Conservation (phyloP, 2,329 filamentous ascomycete genomes). For the Exophiala xenobiotica region DNA sequence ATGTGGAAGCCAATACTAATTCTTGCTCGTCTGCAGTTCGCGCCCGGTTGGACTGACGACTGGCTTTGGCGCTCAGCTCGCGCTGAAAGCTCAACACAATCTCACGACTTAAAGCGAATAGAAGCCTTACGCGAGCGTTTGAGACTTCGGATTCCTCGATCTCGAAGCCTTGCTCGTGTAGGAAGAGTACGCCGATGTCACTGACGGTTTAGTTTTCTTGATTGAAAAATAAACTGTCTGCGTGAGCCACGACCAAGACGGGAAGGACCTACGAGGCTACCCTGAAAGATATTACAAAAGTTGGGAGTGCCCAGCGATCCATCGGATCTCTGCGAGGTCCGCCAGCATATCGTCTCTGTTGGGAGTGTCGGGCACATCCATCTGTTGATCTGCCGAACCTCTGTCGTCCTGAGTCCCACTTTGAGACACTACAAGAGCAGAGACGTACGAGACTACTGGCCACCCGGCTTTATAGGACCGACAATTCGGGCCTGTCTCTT, state of each 20-base stretch:
- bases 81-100: conserved; percentile 7
- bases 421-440: not conserved
- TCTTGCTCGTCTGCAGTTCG: conserved; percentile 14
- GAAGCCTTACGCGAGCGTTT: no score
- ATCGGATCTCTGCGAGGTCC: no score
- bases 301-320: no score
- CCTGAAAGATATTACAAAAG: not conserved
- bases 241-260: not conserved
- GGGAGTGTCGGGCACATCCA: not conserved
- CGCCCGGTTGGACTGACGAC: conserved; percentile 11
- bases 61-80: conserved; percentile 9
- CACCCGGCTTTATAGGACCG: not conserved
- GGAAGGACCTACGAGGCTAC: not conserved
- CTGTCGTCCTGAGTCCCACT: not conserved
- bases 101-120: not conserved
- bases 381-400: not conserved
- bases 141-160: not conserved
- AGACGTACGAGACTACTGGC: not conserved
- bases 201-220: conserved; percentile 20
- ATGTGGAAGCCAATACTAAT: conserved; percentile 10
- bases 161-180: not conserved
- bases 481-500: not conserved
- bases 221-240: conserved; percentile 21
- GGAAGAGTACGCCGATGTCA: not conserved
- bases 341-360: no score